phyloP scores from a whole-genome alignment of 371 early-diverging fungal species.

The Homolaphlyctis polyrhiza region DNA sequence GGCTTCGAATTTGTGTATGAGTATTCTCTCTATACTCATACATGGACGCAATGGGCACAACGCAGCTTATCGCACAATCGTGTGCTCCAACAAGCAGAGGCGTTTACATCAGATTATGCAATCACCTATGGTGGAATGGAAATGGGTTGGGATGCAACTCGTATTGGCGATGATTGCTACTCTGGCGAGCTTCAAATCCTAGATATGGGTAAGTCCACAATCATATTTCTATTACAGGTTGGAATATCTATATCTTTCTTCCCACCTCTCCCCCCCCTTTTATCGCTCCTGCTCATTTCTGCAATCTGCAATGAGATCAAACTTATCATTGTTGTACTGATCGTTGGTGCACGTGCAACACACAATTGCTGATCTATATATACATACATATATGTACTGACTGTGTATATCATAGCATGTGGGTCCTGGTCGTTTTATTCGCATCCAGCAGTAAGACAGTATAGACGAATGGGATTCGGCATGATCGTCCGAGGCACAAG shows the following conservation, averaged over 20 bases:
- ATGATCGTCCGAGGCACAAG: background rate
- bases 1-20: background rate
- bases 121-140: background rate
- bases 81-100: background rate
- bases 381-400: too few species aligned
- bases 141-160: constrained; percentile 3
- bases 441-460: background rate
- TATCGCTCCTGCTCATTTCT: too few species aligned
- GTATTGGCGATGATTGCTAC: background rate
- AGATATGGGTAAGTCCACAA: background rate
- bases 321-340: too few species aligned
- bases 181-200: constrained; percentile 3
- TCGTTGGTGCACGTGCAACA: too few species aligned
- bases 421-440: constrained; percentile 1
- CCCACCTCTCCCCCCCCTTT: too few species aligned
- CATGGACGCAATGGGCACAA: background rate
- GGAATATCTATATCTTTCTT: too few species aligned
- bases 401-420: too few species aligned
- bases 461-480: background rate
- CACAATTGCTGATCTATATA: too few species aligned
- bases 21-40: background rate
- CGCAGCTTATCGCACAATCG: background rate
- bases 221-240: background rate
- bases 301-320: too few species aligned
- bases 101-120: background rate